Percentiles rank a stretch among this genome's conserved stretches.
phyloP scores from a whole-genome alignment of 2,329 filamentous ascomycete species.

The Exophiala sp. region DNA sequence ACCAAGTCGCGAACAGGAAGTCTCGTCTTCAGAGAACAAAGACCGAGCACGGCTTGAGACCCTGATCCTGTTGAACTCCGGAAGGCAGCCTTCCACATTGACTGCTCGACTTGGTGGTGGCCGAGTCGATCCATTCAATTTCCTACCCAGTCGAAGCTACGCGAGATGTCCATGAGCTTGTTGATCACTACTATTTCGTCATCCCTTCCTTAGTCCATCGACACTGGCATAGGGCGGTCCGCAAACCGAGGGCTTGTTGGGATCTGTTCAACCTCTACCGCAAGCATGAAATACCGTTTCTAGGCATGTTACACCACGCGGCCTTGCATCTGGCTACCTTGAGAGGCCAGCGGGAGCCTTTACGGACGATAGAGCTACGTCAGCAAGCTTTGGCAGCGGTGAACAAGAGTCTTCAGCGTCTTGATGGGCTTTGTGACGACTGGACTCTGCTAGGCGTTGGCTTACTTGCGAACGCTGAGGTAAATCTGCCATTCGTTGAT shows the following conservation, averaged over 20 bases:
- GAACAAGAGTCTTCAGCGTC: slow-evolving; percentile 6
- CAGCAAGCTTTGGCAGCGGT: slow-evolving; percentile 7
- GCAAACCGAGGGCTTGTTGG: slow-evolving; percentile 14
- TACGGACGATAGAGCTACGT: slow-evolving; percentile 13
- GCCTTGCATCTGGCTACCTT: slow-evolving; percentile 13
- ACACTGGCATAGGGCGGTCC: slow-evolving; percentile 14
- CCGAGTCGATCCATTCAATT: slow-evolving; percentile 11
- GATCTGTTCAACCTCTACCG: slow-evolving; percentile 19
- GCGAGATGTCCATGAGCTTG: slow-evolving; percentile 15
- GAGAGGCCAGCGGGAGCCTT: slow-evolving; percentile 4
- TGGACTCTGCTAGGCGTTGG: slow-evolving; percentile 15
- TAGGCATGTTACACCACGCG: slow-evolving; percentile 18
- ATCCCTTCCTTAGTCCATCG: slow-evolving; percentile 15
- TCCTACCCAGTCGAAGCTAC: slow-evolving; percentile 14
- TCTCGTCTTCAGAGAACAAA: neutral
- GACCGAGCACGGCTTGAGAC: neutral
- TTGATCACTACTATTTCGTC: slow-evolving; percentile 19
- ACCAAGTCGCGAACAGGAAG: neutral
- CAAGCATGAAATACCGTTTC: slow-evolving; percentile 13
- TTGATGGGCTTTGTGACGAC: slow-evolving; percentile 7
- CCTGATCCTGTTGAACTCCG: neutral
- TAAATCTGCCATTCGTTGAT: neutral
- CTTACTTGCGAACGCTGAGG: slow-evolving; percentile 16
- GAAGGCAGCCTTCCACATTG: neutral
- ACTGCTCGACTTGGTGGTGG: slow-evolving; percentile 4